A percentile compares a stretch with the other conserved stretches of the same genome.
Evolutionary conservation across 2,329 filamentous ascomycete species (phyloP).

Genomic region (Myotisia sp.): DNA sequence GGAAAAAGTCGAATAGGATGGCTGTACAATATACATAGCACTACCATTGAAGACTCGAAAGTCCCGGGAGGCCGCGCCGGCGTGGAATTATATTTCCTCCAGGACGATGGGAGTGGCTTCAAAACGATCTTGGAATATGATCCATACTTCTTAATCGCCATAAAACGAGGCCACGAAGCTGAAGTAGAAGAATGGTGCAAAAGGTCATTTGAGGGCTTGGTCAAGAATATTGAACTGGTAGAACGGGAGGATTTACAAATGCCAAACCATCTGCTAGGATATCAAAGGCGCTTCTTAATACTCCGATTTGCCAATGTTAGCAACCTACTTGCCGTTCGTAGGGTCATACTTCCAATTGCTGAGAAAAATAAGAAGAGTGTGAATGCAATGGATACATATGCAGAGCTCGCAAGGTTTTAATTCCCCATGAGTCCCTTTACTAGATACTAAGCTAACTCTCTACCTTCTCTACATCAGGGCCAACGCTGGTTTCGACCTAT

Average conservation of each 20-base stretch:
- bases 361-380: constrained; percentile 95
- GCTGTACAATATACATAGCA: constrained; percentile 91
- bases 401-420: constrained; percentile 69
- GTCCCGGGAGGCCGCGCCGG: constrained; percentile 72
- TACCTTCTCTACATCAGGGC: constrained; percentile 42
- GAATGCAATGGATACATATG: constrained; percentile 96
- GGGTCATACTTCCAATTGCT: constrained; percentile 73
- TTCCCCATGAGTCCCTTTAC: background rate
- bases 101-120: constrained; percentile 76
- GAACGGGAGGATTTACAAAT: constrained; percentile 89
- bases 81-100: constrained; percentile 94
- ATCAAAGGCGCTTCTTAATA: constrained; percentile 75
- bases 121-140: constrained; percentile 95
- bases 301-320: constrained; percentile 75
- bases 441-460: background rate
- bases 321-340: constrained; percentile 72
- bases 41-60: constrained; percentile 69
- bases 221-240: constrained; percentile 62
- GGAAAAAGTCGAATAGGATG: constrained; percentile 76
- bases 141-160: constrained; percentile 86
- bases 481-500: constrained; percentile 80
- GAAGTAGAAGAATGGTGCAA: constrained; percentile 92
- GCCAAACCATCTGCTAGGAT: constrained; percentile 91
- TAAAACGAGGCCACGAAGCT: constrained; percentile 71
- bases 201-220: constrained; percentile 64